phyloP scores from a whole-genome alignment of 2,329 filamentous ascomycete species.

The Thielaviopsis populi region DNA sequence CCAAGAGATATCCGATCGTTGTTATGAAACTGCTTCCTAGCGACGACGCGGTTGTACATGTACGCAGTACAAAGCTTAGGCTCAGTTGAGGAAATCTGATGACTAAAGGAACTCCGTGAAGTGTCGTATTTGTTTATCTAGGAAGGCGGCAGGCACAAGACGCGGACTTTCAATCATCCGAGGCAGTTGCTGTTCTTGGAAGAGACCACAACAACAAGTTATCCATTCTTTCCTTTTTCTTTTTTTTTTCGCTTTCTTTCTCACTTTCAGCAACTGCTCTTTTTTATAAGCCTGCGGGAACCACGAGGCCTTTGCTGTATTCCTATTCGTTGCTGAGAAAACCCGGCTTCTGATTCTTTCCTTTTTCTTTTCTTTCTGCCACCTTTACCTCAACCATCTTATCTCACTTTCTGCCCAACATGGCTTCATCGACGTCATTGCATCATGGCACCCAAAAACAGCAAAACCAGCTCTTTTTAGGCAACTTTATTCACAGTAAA shows the following conservation, averaged over 20 bases:
- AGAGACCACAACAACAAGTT: background rate
- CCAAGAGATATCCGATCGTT: background rate
- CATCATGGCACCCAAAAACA: background rate
- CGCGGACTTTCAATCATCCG: background rate
- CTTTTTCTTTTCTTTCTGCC: background rate
- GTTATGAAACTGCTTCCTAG: background rate
- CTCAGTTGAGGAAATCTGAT: background rate
- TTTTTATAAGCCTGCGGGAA: background rate
- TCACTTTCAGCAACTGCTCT: background rate
- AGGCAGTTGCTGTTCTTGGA: background rate
- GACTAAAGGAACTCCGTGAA: background rate
- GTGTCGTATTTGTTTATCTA: background rate
- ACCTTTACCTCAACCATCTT: background rate
- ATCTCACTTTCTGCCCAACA: background rate
- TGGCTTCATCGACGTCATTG: background rate
- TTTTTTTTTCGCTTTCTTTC: no score
- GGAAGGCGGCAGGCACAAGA: background rate
- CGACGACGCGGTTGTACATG: background rate
- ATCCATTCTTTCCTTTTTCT: background rate
- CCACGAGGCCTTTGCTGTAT: background rate
- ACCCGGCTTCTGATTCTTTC: background rate
- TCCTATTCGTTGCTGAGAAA: background rate
- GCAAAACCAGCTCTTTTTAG: slow-evolving; percentile 31
- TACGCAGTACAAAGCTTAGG: background rate
- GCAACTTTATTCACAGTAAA: slow-evolving; percentile 41